Evolutionary conservation across 768 basidiomycete species (phyloP), one percentile per base, ranked within the genome.

Genomic region (Hypholoma fasciculare): DNA sequence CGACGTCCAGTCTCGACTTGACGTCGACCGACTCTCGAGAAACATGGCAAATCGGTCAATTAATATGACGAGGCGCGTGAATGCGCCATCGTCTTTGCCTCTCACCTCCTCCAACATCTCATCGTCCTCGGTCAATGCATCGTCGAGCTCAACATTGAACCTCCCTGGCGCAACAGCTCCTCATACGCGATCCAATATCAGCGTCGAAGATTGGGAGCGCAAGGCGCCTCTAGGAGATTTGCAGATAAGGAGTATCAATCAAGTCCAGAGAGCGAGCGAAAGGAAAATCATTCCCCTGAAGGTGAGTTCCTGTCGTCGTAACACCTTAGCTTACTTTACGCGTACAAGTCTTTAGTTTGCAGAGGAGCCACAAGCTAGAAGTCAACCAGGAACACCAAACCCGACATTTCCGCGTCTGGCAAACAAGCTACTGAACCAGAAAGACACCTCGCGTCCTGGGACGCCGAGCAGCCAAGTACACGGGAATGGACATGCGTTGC

Each of bases 131-230:
- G 23, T 23, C n/a, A 43, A 36, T 27, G 40, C 52, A 4, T 27
- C 52, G 3, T 27, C 39, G 1, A 19, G 23, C 39, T 54, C 54
- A 9, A 36, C 54, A 3, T 54, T 27, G 2, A 54, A 46, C 14
- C 7, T 54, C n/a, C 20, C 54, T 16, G 34, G 47, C 12, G 44
- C 19, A 36, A 37, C 54, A 30, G 58, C 60, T 37, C 44, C 57
- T 4, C 58, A 61, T 27, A 39, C 38, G 14, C 57, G 55, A 26
- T 49, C 48, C 8, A 74, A 75, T 1, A 76, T 92, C 37, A 87
- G 78, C 42, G 77, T 96, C 3, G 95, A 97, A 69, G 93, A 96
- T 74, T 98, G 96, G 96, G 95, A 97, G 64, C 72, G 84, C 0
- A 89, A 84, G 63, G 85, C 94, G 0, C 92, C 92, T 2, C 72